Evolutionary conservation across 495 filamentous ascomycete species (phyloP).

Genomic region (Talaromyces nanjingensis): DNA sequence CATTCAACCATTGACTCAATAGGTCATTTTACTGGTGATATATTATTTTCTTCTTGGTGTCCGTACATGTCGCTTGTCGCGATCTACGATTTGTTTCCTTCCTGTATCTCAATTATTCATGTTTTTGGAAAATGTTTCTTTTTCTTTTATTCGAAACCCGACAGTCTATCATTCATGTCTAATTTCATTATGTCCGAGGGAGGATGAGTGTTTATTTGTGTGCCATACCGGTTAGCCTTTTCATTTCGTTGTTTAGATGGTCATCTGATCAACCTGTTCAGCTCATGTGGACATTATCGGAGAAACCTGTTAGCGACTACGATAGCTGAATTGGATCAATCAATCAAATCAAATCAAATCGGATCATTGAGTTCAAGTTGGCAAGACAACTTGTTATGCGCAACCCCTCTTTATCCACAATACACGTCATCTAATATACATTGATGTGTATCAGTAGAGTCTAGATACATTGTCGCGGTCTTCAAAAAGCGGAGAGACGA

Average conservation of each 20-base stretch:
- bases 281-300: background rate
- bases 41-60: background rate
- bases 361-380: background rate
- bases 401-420: background rate
- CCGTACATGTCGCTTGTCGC: background rate
- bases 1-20: background rate
- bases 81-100: background rate
- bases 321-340: background rate
- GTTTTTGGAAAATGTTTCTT: background rate
- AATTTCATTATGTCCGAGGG: background rate
- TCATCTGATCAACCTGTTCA: background rate
- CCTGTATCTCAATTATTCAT: background rate
- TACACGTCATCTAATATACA: background rate
- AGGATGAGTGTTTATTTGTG: background rate
- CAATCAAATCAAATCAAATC: background rate
- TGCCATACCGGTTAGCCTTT: background rate
- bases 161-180: background rate
- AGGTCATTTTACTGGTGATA: background rate
- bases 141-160: background rate
- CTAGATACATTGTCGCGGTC: background rate
- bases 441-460: background rate
- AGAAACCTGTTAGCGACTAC: background rate
- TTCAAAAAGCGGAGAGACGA: background rate
- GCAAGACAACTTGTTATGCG: background rate
- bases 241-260: background rate